Evolutionary conservation across 805 yeast genomes (phyloP).

Genomic region (Lipomyces starkeyi): DNA sequence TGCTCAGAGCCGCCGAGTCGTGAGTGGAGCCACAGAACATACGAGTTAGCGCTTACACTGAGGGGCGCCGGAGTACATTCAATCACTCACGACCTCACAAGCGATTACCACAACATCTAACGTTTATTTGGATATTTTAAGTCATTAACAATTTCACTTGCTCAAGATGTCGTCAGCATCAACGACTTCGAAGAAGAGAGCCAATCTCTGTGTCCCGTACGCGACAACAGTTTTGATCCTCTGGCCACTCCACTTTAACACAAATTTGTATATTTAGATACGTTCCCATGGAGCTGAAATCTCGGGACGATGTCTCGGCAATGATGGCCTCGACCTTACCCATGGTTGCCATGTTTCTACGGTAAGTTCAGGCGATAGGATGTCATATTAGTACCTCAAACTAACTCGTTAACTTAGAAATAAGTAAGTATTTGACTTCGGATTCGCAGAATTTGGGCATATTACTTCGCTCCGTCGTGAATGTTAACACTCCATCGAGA

Average conservation of each 20-base stretch:
- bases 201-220: slow-evolving; percentile 21
- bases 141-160: neutral
- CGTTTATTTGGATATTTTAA: neutral
- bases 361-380: slow-evolving; percentile 11
- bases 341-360: slow-evolving; percentile 36
- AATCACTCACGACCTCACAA: too few species aligned
- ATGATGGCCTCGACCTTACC: slow-evolving; percentile 31
- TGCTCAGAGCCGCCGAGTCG: too few species aligned
- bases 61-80: too few species aligned
- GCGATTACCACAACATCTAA: neutral
- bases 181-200: slow-evolving; percentile 14
- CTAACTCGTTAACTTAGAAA: slow-evolving; percentile 2
- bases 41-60: too few species aligned
- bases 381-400: too few species aligned
- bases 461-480: neutral
- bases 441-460: neutral
- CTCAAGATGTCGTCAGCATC: slow-evolving; percentile 10
- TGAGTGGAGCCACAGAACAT: too few species aligned
- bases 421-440: neutral
- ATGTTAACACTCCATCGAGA: neutral
- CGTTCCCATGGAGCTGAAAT: slow-evolving; percentile 9
- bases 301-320: slow-evolving; percentile 21
- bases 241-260: neutral
- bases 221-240: neutral
- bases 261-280: slow-evolving; percentile 5